Conservation (phyloP, 306 rosid genomes). For the Adenanthera pavonina region DNA sequence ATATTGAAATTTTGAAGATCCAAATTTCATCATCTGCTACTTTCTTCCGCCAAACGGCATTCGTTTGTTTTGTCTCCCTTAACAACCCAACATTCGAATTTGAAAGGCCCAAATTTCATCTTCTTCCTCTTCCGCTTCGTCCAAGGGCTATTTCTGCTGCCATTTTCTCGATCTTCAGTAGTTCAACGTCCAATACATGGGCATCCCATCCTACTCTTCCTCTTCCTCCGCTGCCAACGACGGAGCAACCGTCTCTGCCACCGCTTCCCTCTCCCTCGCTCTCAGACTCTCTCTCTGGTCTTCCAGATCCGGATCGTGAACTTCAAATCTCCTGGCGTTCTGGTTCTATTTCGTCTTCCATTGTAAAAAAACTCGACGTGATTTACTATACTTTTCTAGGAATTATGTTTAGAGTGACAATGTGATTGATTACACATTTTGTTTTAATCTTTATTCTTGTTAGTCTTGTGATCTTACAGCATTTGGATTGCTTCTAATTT, state of each 20-base stretch:
- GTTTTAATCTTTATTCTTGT: background rate
- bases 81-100: background rate
- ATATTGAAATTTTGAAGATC: background rate
- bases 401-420: background rate
- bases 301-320: background rate
- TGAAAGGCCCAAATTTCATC: background rate
- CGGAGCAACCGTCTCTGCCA: background rate
- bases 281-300: background rate
- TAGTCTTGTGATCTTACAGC: background rate
- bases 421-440: background rate
- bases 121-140: background rate
- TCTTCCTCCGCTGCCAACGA: background rate
- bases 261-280: background rate
- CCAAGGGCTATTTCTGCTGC: background rate
- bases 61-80: no score
- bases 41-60: background rate
- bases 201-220: background rate
- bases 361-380: background rate
- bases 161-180: background rate
- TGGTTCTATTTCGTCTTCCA: background rate
- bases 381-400: background rate
- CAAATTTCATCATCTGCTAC: background rate
- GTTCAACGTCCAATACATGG: background rate
- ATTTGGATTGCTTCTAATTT: background rate
- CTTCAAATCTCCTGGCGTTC: background rate